Percentiles rank a stretch among this genome's conserved stretches.
Conservation (phyloP, 192 early-diverging fungal species). For the Rhizophlyctis rosea region DNA sequence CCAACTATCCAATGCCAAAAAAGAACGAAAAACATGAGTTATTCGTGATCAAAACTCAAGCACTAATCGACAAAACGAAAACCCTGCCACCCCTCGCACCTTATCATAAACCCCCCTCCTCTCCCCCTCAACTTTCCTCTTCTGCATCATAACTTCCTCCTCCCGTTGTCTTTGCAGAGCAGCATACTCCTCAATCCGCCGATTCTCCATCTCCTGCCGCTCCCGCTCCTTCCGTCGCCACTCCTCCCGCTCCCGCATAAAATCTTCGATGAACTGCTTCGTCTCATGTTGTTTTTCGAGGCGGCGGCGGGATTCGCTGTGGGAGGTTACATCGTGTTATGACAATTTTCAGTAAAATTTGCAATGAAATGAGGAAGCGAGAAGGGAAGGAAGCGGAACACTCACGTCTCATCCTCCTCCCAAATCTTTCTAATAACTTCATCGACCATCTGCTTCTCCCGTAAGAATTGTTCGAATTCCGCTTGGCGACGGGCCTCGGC, state of each 20-base stretch:
- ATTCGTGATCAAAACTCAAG: not conserved
- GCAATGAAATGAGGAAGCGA: too few relatives aligned
- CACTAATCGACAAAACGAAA: slow-evolving; percentile 10
- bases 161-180: slow-evolving; percentile 38
- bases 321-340: too few relatives aligned
- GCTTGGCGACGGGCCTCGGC: slow-evolving; percentile 38
- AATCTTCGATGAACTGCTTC: slow-evolving; percentile 53
- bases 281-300: slow-evolving; percentile 57
- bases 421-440: slow-evolving; percentile 49
- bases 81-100: too few relatives aligned
- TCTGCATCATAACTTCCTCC: slow-evolving; percentile 32
- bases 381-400: not conserved
- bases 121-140: slow-evolving; percentile 40
- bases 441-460: slow-evolving; percentile 63
- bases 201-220: slow-evolving; percentile 45
- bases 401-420: slow-evolving; percentile 53
- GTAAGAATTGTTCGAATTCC: slow-evolving; percentile 55
- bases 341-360: too few relatives aligned
- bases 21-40: slow-evolving; percentile 2
- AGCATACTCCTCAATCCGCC: slow-evolving; percentile 50
- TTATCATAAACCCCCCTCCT: slow-evolving; percentile 51
- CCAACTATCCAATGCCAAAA: too few relatives aligned
- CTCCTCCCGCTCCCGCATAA: slow-evolving; percentile 42
- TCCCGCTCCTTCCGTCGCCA: slow-evolving; percentile 41
- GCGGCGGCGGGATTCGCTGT: slow-evolving; percentile 40